phyloP scores from a whole-genome alignment of 1,284 basidiomycete species.

The Leccinum angustisporum region DNA sequence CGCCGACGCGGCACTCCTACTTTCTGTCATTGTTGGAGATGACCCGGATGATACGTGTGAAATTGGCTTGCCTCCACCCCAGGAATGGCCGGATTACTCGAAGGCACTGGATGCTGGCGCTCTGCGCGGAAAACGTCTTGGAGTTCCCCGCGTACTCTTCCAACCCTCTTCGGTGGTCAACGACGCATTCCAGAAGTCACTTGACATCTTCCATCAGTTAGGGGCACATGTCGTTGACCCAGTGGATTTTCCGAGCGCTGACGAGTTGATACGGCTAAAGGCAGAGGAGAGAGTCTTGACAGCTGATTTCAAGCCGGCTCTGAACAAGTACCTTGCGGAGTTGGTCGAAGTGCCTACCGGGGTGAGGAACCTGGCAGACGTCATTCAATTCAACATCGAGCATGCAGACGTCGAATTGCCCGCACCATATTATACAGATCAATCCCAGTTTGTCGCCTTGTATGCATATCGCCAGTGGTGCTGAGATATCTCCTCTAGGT shows the following conservation, averaged over 20 bases:
- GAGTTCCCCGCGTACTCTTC: constrained; percentile 39
- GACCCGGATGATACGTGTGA: constrained; percentile 43
- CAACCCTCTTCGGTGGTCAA: constrained; percentile 10
- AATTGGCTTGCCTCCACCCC: constrained; percentile 44
- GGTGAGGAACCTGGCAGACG: constrained; percentile 36
- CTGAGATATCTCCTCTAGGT: constrained; percentile 27
- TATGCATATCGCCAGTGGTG: neutral
- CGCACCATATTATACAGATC: constrained; percentile 40
- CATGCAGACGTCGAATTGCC: constrained; percentile 42
- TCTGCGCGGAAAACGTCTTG: constrained; percentile 42
- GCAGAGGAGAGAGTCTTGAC: constrained; percentile 39
- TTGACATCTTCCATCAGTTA: constrained; percentile 38
- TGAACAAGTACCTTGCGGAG: constrained; percentile 38
- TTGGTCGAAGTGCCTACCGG: constrained; percentile 29
- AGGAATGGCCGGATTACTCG: constrained; percentile 42
- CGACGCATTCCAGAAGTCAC: constrained; percentile 37
- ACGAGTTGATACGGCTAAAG: constrained; percentile 33
- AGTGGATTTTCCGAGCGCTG: constrained; percentile 40
- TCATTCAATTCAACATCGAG: constrained; percentile 46
- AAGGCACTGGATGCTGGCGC: constrained; percentile 36
- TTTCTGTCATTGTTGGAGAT: constrained; percentile 44
- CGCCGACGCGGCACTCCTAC: constrained; percentile 44
- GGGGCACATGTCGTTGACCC: constrained; percentile 47
- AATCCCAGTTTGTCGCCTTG: constrained; percentile 40
- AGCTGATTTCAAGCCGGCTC: constrained; percentile 45